These are phyloP conservation scores for Retiboletus flavoniger DNA, from an alignment of 1,284 basidiomycete species.

Conservation along the genomic window DNA sequence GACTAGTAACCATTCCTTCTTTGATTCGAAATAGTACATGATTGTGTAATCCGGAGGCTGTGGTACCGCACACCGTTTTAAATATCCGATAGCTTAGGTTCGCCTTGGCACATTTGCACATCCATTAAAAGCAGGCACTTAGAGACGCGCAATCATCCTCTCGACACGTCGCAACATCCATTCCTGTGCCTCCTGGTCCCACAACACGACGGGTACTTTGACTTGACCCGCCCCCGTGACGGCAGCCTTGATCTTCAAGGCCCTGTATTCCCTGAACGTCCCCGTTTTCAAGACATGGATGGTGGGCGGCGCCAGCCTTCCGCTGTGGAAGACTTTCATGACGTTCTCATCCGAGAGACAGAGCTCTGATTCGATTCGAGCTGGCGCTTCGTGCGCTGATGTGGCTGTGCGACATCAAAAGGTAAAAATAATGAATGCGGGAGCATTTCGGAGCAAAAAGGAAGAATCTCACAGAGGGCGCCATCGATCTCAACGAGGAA, in stretches of 20 bases:
- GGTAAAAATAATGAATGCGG: not conserved
- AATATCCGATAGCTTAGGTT: too few species aligned
- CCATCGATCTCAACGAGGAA: constrained; percentile 23
- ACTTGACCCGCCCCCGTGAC: constrained; percentile 13
- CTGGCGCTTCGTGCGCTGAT: constrained; percentile 4
- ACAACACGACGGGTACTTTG: constrained; percentile 19
- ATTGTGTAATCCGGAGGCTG: too few species aligned
- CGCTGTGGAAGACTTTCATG: not conserved
- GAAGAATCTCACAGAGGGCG: constrained; percentile 4
- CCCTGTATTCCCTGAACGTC: constrained; percentile 21
- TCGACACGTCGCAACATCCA: constrained; percentile 13
- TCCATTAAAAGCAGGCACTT: too few species aligned
- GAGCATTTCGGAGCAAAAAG: too few species aligned
- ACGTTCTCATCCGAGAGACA: constrained; percentile 5
- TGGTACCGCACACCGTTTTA: too few species aligned
- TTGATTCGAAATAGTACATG: too few species aligned
- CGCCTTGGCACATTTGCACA: too few species aligned
- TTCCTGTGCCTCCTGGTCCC: constrained; percentile 9
- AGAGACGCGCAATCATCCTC: not conserved
- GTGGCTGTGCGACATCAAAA: not conserved
- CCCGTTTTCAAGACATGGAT: constrained; percentile 17
- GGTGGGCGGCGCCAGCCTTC: constrained; percentile 6
- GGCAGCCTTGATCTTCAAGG: constrained; percentile 1
- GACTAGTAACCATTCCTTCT: too few species aligned
- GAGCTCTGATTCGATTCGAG: constrained; percentile 5